Base-by-base conservation (phyloP, 768 basidiomycete species). In the Boletellus ananas region DNA sequence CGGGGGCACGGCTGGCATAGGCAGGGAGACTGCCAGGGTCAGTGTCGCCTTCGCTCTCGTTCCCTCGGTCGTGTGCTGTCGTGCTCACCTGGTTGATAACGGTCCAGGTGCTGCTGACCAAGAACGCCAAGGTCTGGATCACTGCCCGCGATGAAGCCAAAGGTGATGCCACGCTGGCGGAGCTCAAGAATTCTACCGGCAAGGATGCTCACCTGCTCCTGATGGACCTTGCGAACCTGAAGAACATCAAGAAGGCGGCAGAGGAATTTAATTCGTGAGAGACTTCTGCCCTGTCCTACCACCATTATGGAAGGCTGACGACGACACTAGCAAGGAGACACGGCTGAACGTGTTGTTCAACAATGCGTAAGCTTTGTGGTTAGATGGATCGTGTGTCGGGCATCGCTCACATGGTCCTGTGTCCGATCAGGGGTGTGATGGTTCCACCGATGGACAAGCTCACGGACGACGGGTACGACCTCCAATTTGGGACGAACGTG, bases 181-280 rank as follows among this genome's bases (percentile, higher is more conserved):
- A 63, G 18, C 57, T 59, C 16, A 61, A 58, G 54, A 8, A 46
- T 0, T 50, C 45, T n/a, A 63, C 69, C 4, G 64, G 63, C 5
- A 64, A 58, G 21, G 62, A 63, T 16, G 56, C 56, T 8, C 37
- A 60, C 36, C 42, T 74, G 44, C 58, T 80, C 0, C 27, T 74
- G 33, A 66, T 80, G 16, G 72, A 79, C 43, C 65, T 81, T 7
- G 61, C 70, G 0, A 70, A 69, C 57, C 53, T 81, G 16, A 54
- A 56, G 33, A 62, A 65, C 14, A 58, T 80, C 33, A 70, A 70
- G 38, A 51, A 18, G 11, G 67, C 76, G 0, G 78, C 72, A 1
- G 56, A 70, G n/a, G 72, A 73, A 27, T 77, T 74, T 49, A 34
- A 64, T 40, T 56, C 61, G 72, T 72, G 29, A 43, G 63, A 34